A percentile compares a stretch with the other conserved stretches of the same genome.
Evolutionary conservation across 2,329 filamentous ascomycete species (phyloP).

Genomic region (Metarhizium robertsii): DNA sequence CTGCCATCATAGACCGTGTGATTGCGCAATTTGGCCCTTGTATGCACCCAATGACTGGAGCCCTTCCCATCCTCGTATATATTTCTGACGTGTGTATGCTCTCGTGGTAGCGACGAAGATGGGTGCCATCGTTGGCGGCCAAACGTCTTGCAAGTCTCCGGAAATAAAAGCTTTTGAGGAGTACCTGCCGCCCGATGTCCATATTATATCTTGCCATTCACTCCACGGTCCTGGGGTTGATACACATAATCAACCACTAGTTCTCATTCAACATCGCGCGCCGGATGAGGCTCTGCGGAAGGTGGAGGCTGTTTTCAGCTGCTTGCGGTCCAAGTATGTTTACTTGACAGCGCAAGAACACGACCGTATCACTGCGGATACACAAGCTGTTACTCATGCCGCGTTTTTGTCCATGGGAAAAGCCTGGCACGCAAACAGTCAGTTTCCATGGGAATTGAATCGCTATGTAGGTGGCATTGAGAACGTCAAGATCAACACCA

Average conservation of each 20-base stretch:
- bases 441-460: slow-evolving; percentile 96
- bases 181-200: slow-evolving; percentile 77
- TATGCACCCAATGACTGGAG: slow-evolving; percentile 33
- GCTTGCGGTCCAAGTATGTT: slow-evolving; percentile 78
- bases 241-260: slow-evolving; percentile 79
- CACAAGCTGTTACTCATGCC: slow-evolving; percentile 94
- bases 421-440: slow-evolving; percentile 88
- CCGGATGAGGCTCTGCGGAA: slow-evolving; percentile 66
- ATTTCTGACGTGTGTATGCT: slow-evolving; percentile 5
- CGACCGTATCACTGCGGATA: slow-evolving; percentile 96
- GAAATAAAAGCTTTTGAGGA: slow-evolving; percentile 91
- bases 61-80: background rate
- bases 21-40: slow-evolving; percentile 87
- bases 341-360: slow-evolving; percentile 80
- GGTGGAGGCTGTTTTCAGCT: slow-evolving; percentile 72
- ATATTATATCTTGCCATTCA: slow-evolving; percentile 93
- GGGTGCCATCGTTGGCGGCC: slow-evolving; percentile 89
- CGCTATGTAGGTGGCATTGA: slow-evolving; percentile 96
- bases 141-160: slow-evolving; percentile 96
- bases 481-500: slow-evolving; percentile 99
- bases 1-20: slow-evolving; percentile 77
- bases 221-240: slow-evolving; percentile 90
- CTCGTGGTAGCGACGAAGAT: slow-evolving; percentile 70
- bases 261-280: slow-evolving; percentile 87
- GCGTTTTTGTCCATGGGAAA: slow-evolving; percentile 97